A percentile compares a stretch with the other conserved stretches of the same genome.
Evolutionary conservation across 805 yeast genomes (phyloP).

Genomic region (Starmerella bombi): DNA sequence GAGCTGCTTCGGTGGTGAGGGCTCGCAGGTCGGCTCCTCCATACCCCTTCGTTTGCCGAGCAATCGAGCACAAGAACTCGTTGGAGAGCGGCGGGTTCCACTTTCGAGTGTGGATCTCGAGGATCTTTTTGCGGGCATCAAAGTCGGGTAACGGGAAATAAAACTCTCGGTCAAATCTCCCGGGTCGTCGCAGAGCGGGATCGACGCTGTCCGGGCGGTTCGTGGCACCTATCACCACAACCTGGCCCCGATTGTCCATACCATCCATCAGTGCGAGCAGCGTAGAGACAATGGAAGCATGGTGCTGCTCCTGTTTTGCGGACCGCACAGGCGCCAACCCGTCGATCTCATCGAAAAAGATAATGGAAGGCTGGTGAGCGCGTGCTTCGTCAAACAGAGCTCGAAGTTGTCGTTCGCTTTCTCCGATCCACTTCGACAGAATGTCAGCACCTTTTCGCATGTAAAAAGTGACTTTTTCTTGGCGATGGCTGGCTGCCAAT

Average conservation of each 20-base stretch:
- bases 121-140: conserved; percentile 62
- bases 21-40: conserved; percentile 98
- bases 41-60: conserved; percentile 79
- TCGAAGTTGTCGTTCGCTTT: conserved; percentile 89
- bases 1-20: conserved; percentile 88
- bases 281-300: conserved; percentile 93
- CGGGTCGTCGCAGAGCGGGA: conserved; percentile 94
- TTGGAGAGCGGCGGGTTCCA: conserved; percentile 68
- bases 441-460: conserved; percentile 99
- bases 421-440: conserved; percentile 97
- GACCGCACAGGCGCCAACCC: conserved; percentile 97
- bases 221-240: conserved; percentile 95
- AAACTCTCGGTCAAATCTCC: conserved; percentile 92
- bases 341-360: conserved; percentile 95
- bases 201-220: conserved; percentile 97
- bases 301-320: conserved; percentile 95
- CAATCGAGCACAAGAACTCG: conserved; percentile 50
- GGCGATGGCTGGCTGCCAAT: conserved; percentile 78
- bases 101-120: conserved; percentile 72
- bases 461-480: conserved; percentile 80
- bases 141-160: conserved; percentile 86
- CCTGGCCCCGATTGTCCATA: conserved; percentile 97
- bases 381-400: conserved; percentile 89
- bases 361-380: conserved; percentile 88
- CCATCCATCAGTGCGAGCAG: conserved; percentile 95